phyloP scores from a whole-genome alignment of 176 grass and related monocot genomes.

The Alopecurus myosuroides region DNA sequence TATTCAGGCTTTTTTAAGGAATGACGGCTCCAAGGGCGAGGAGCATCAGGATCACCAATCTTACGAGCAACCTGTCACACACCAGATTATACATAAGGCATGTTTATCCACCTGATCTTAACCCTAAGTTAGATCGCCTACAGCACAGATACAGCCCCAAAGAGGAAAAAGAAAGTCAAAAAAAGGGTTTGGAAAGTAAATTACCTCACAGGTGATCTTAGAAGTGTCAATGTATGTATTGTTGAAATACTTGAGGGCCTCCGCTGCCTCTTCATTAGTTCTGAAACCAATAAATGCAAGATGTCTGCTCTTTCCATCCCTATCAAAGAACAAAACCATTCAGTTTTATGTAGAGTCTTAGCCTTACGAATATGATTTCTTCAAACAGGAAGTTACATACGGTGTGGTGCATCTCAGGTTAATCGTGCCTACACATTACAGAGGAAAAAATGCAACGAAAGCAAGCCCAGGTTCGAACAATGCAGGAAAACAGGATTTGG shows the following conservation, averaged over 20 bases:
- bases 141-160: not conserved
- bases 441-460: not conserved
- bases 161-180: not conserved
- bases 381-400: not conserved
- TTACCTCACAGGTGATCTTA: slow-evolving; percentile 91
- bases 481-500: not conserved
- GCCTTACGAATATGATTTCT: not conserved
- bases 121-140: not conserved
- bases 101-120: not conserved
- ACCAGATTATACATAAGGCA: not conserved
- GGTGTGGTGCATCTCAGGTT: not conserved
- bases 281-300: slow-evolving; percentile 93
- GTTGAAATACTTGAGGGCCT: slow-evolving; percentile 81
- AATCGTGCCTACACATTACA: not conserved
- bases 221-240: slow-evolving; percentile 91
- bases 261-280: slow-evolving; percentile 71
- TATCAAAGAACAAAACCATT: slow-evolving; percentile 24
- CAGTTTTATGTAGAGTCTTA: not conserved
- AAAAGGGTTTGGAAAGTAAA: not conserved
- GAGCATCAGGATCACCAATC: slow-evolving; percentile 67
- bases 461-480: no score
- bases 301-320: slow-evolving; percentile 92
- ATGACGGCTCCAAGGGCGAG: slow-evolving; percentile 80
- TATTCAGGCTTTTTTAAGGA: slow-evolving; percentile 56
- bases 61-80: slow-evolving; percentile 72